These are phyloP conservation scores for Aschersonia sp. DNA, from an alignment of 2,329 filamentous ascomycete species.

Conservation along the genomic window DNA sequence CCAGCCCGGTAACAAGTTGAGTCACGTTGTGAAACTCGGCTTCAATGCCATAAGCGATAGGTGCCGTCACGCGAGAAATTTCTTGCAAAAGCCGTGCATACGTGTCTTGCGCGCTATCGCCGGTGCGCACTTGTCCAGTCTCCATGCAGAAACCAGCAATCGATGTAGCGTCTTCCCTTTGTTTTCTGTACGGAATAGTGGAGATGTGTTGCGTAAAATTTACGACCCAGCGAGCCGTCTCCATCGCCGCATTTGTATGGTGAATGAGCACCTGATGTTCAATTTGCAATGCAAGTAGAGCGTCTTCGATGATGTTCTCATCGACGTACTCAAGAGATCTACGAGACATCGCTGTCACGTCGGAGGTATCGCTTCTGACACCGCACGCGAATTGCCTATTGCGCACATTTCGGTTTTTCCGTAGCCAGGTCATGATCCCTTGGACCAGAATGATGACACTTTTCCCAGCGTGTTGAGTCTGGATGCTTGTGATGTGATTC, in stretches of 20 bases:
- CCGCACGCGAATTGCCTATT: conserved; percentile 54
- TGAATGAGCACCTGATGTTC: conserved; percentile 52
- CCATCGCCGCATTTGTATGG: conserved; percentile 43
- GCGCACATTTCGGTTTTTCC: conserved; percentile 50
- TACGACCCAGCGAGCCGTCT: conserved; percentile 59
- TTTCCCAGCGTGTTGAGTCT: conserved; percentile 33
- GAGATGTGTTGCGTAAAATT: conserved; percentile 68
- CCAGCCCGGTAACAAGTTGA: conserved; percentile 43
- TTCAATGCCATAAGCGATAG: conserved; percentile 56
- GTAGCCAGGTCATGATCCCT: conserved; percentile 49
- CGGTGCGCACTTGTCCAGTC: conserved; percentile 57
- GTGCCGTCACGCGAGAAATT: conserved; percentile 54
- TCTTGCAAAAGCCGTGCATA: conserved; percentile 66
- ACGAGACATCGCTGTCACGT: conserved; percentile 16
- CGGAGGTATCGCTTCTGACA: conserved; percentile 32
- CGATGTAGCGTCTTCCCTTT: conserved; percentile 31
- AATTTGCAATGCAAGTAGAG: conserved; percentile 55
- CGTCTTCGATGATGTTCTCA: conserved; percentile 56
- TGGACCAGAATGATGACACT: conserved; percentile 58
- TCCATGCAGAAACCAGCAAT: conserved; percentile 66
- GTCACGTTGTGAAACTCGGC: conserved; percentile 43
- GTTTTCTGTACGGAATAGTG: conserved; percentile 54
- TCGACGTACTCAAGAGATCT: conserved; percentile 35
- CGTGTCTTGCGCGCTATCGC: conserved; percentile 49
- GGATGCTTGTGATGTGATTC: conserved; percentile 41